Conservation (phyloP, 2,329 filamentous ascomycete genomes). For the Monilinia aucupariae region DNA sequence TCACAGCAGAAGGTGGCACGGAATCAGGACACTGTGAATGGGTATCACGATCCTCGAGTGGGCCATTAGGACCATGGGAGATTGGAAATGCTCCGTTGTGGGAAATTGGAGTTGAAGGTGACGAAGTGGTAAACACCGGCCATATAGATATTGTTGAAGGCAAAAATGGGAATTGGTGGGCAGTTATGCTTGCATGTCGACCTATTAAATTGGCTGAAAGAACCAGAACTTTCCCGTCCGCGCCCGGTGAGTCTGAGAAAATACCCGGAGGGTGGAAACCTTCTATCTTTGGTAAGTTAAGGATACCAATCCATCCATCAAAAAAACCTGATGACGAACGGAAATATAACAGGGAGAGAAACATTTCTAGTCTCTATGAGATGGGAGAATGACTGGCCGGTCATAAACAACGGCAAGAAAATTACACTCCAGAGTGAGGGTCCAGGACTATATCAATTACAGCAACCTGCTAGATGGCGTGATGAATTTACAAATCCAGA, state of each 20-base stretch:
- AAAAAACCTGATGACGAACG: neutral
- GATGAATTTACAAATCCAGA: constrained; percentile 1
- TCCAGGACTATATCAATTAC: neutral
- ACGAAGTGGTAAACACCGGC: constrained; percentile 40
- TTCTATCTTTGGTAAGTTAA: constrained; percentile 34
- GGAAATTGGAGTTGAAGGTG: neutral
- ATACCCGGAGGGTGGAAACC: constrained; percentile 1
- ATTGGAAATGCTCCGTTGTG: constrained; percentile 1
- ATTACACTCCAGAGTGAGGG: neutral
- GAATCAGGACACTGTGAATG: constrained; percentile 39
- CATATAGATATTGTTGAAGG: constrained; percentile 55
- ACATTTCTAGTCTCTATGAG: constrained; percentile 44
- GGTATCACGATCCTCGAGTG: constrained; percentile 3
- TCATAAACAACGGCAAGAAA: constrained; percentile 20
- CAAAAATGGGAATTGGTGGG: constrained; percentile 47
- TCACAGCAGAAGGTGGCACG: constrained; percentile 51
- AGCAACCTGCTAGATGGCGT: neutral
- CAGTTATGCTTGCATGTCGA: constrained; percentile 43
- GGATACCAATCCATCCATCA: constrained; percentile 40
- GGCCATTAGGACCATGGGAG: constrained; percentile 9
- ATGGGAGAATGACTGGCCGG: constrained; percentile 49
- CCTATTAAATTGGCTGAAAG: constrained; percentile 18
- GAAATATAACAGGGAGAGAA: constrained; percentile 47
- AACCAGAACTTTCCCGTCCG: neutral
- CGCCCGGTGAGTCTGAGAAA: neutral